Evolutionary conservation across 345 rosid species (phyloP).

Genomic region (Brassica incana): DNA sequence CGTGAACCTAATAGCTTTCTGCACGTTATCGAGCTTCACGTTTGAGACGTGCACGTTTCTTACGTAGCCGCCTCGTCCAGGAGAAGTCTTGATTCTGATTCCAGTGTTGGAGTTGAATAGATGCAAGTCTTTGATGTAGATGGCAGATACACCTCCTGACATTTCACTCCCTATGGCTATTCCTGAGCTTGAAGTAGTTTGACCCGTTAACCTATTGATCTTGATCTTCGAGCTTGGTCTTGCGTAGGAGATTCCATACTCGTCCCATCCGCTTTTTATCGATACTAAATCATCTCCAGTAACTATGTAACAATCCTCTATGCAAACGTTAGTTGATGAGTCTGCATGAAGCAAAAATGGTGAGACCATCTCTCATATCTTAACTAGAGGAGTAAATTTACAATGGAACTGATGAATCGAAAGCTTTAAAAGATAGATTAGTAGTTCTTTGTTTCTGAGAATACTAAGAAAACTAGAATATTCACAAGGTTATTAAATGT

Average conservation of each 20-base stretch:
- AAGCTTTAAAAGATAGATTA: no score
- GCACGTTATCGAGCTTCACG: constrained; percentile 59
- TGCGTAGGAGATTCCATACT: constrained; percentile 77
- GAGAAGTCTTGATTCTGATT: constrained; percentile 80
- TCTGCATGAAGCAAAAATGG: constrained; percentile 49
- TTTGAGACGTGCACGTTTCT: constrained; percentile 69
- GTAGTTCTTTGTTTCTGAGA: background rate
- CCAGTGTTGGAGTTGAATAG: constrained; percentile 68
- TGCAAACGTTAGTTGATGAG: constrained; percentile 84
- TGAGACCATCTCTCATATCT: background rate
- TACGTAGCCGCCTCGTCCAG: constrained; percentile 93
- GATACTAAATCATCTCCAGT: constrained; percentile 92
- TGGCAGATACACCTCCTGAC: constrained; percentile 95
- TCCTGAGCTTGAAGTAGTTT: constrained; percentile 71
- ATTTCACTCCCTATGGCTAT: constrained; percentile 94
- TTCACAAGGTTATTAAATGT: background rate
- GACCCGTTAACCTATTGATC: constrained; percentile 69
- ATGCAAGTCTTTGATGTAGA: constrained; percentile 59
- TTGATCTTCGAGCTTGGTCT: constrained; percentile 77
- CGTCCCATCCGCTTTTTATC: constrained; percentile 98
- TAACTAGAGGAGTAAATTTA: background rate
- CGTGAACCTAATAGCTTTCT: constrained; percentile 63
- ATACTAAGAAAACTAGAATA: background rate
- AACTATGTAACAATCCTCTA: constrained; percentile 83
- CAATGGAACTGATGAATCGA: background rate